Evolutionary conservation across 257 asterid genomes (phyloP).

Genomic region (Fraxinus excelsior): DNA sequence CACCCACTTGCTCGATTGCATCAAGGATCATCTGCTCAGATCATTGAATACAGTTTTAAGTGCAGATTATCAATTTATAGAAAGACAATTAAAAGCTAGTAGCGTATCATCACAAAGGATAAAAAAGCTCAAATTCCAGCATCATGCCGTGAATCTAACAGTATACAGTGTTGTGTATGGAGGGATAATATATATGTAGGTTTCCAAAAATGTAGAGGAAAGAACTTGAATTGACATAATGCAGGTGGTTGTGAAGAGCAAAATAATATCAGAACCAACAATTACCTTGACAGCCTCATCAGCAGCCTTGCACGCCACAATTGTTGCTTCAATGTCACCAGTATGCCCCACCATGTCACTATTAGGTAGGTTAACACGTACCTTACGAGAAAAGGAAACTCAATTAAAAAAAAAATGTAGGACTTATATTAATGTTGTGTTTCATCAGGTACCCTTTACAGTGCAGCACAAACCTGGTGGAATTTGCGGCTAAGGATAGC

Average conservation of each 20-base stretch:
- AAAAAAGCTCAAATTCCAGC: not conserved
- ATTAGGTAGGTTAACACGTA: slow-evolving; percentile 88
- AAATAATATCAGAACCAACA: not conserved
- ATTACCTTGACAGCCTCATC: slow-evolving; percentile 94
- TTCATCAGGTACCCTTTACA: not conserved
- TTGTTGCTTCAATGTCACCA: slow-evolving; percentile 89
- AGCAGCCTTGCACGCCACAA: slow-evolving; percentile 93
- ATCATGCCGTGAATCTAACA: not conserved
- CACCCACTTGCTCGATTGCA: slow-evolving; percentile 89
- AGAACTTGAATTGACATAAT: not conserved
- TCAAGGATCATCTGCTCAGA: slow-evolving; percentile 75
- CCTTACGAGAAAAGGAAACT: slow-evolving; percentile 39
- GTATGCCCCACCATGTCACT: slow-evolving; percentile 99
- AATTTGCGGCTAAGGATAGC: slow-evolving; percentile 83
- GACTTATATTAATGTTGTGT: not conserved
- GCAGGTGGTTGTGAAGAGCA: not conserved
- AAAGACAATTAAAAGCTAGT: not conserved
- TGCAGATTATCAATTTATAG: not conserved
- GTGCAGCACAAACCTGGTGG: slow-evolving; percentile 65
- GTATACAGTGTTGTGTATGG: no score
- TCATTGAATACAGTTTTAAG: not conserved
- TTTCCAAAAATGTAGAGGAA: not conserved
- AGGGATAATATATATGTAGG: not conserved
- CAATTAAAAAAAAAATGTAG: not conserved
- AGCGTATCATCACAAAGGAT: not conserved